phyloP scores from a whole-genome alignment of 306 rosid genomes.

The Medicago arabica region DNA sequence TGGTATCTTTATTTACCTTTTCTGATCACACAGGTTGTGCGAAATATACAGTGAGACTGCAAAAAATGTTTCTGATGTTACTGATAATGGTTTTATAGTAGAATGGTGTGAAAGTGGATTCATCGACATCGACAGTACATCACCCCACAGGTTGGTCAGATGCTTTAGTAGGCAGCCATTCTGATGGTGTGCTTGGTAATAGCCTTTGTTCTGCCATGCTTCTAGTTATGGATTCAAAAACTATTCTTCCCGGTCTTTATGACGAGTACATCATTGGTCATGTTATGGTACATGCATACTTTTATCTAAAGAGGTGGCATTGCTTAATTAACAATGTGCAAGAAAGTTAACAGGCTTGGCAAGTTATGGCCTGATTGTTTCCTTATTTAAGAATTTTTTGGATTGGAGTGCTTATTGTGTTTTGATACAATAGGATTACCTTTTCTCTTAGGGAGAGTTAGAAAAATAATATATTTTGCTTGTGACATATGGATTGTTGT shows the following conservation, averaged over 20 bases:
- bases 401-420: conserved; percentile 43
- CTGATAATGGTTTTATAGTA: conserved; percentile 61
- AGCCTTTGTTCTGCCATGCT: conserved; percentile 94
- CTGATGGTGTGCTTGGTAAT: conserved; percentile 88
- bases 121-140: conserved; percentile 34
- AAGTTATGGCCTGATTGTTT: conserved; percentile 27
- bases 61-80: conserved; percentile 42
- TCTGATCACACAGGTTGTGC: conserved; percentile 63
- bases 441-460: neutral
- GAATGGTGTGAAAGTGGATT: conserved; percentile 76
- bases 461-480: conserved; percentile 23
- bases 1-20: conserved; percentile 11
- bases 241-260: conserved; percentile 36
- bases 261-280: conserved; percentile 32
- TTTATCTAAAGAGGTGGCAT: conserved; percentile 20
- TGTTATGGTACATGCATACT: conserved; percentile 36
- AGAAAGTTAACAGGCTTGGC: conserved; percentile 31
- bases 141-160: conserved; percentile 48
- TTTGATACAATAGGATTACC: neutral
- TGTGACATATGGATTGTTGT: conserved; percentile 23
- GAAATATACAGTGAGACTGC: conserved; percentile 89
- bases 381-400: conserved; percentile 33
- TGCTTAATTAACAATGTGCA: conserved; percentile 39
- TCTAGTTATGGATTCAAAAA: conserved; percentile 49
- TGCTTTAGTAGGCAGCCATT: conserved; percentile 86